Evolutionary conservation across 768 basidiomycete genomes (phyloP), one percentile per base, ranked within the genome.

Genomic region (Mycena amicta): DNA sequence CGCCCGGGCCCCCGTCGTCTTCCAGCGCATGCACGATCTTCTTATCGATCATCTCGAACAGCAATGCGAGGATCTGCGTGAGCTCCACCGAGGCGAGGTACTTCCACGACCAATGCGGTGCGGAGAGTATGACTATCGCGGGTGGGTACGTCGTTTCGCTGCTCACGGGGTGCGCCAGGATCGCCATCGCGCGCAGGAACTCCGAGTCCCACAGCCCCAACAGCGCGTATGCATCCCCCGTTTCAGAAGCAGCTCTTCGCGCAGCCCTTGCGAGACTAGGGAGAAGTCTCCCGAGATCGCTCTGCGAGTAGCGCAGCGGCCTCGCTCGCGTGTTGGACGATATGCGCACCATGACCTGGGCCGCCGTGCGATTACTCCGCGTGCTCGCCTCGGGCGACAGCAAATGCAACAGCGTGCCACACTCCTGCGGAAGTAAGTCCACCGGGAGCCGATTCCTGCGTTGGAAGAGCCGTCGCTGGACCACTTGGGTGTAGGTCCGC

Each of bases 351-450:
- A 63, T 63, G 13, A 63, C 61, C 30, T 59, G 53, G 3, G 55
- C 61, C 2, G 61, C 61, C 4, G 61, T 63, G 4, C 54, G 45
- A 31, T 63, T 40, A 18, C 61, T 63, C 2, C 61, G 53, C 1
- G 56, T n/a, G 20, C 61, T 63, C 6, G 57, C 57, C 20, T 63
- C 61, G 5, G 61, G 61, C 1, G 61, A 63, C 11, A 63, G 41
- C 0, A 63, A 46, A 40, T 63, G 61, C n/a, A 63, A 4, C 0
- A 63, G 31, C 1, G 61, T 63, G 3, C 43, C 54, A 11, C 57
- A 56, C 27, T 59, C 61, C 31, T 63, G 54, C 3, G 61, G 53
- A 1, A 55, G 39, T 13, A 61, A 49, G 29, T 52, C 57, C 8
- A 55, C 43, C 1, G 57, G 61, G 0, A 50, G 15, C 18, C 55